Base-by-base conservation (phyloP, 192 early-diverging fungal species). In the Umbelopsis sp. region DNA sequence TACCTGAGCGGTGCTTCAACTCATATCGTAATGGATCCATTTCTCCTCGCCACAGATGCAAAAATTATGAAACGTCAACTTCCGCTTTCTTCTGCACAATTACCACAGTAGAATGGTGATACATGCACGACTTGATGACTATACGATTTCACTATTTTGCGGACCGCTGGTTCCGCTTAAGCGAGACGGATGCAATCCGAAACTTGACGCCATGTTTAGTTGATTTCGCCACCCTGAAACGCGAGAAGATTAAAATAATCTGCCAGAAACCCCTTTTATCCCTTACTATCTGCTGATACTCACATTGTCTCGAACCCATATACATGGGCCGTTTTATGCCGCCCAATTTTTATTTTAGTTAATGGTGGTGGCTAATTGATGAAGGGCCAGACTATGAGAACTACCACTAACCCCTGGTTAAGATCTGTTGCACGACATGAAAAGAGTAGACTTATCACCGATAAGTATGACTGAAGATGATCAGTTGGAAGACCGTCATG, bases 221-320 rank as follows among this genome's bases (percentile, higher is more conserved):
- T 35, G 27, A 27, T 25, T 55, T 61, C 55, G 55, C 55, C 55
- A 61, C 55, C 55, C 55, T 61, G 55, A 61, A 61, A 61, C 55
- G 33, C 55, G 30, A 61, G 15, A 37, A 30, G 55, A 61, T 61
- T 35, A 27, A 61, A 33, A 61, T 41, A 41, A 1, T 41, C 6
- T 41, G 37, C 55, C 35, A 25, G 23, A 6, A 12, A 53, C 51
- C 55, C 30, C 55, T 10, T 41, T 41, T 41, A 6, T 41, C 37
- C 55, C 30, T 61, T 16, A n/a, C 25, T 16, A 27, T 37, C 55
- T 25, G 55, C 25, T 61, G 55, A 61, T 35, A 16, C 13, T 61
- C 30, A 35, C 55, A 6, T 35, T 61, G 25, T 22, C 13, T 0
- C 55, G 18, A 13, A 15, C 13, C 18, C 23, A 22, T 35, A 61